Conservation (phyloP, 2,329 filamentous ascomycete genomes). For the Fusarium decemcellulare region DNA sequence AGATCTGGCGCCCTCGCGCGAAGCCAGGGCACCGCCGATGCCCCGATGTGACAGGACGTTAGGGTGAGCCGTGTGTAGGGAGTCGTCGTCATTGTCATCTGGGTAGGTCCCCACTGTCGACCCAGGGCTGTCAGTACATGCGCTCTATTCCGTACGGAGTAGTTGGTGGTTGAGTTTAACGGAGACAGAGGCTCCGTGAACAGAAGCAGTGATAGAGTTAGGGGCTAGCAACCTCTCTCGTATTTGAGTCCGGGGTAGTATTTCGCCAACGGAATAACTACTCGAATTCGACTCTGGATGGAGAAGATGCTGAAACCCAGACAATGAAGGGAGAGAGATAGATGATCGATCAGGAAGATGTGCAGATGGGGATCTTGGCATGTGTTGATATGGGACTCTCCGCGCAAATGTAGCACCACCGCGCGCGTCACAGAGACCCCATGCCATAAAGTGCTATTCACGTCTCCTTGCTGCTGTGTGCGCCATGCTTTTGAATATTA, state of each 20-base stretch:
- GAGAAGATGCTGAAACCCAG: neutral
- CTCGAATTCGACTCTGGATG: no score
- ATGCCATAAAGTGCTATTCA: neutral
- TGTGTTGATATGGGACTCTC: neutral
- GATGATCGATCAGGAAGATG: neutral
- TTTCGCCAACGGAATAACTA: neutral
- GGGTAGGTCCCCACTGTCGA: neutral
- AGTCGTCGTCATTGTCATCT: conserved; percentile 7
- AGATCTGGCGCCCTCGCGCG: conserved; percentile 1
- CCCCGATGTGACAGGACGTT: neutral
- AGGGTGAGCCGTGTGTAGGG: conserved; percentile 4
- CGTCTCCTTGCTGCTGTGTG: neutral
- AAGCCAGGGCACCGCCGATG: conserved; percentile 1
- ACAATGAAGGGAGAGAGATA: neutral
- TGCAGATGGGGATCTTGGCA: neutral
- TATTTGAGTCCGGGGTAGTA: neutral
- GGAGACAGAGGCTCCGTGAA: no score
- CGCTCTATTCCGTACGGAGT: neutral
- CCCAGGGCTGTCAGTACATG: neutral
- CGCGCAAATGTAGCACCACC: no score
- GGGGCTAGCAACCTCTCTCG: neutral
- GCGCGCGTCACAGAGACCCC: no score
- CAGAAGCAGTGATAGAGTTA: neutral
- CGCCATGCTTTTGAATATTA: neutral
- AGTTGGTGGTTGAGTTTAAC: neutral